These are phyloP conservation scores for Aureobasidium leucospermi DNA, from an alignment of 2,329 filamentous ascomycete species.

Conservation along the genomic window DNA sequence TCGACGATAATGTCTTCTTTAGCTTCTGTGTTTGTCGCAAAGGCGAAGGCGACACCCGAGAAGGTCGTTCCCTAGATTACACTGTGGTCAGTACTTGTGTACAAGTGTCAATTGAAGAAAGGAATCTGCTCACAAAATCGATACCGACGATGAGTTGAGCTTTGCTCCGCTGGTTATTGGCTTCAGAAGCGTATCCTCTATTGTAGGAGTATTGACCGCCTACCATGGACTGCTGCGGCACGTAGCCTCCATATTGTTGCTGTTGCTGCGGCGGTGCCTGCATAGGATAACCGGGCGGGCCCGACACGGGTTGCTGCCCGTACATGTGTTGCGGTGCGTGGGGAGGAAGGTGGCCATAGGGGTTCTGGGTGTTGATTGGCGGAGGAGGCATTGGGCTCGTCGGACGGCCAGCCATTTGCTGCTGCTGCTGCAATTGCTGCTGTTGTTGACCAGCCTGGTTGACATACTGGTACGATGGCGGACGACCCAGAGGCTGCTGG, in stretches of 20 bases:
- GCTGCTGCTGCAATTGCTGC: conserved; percentile 33
- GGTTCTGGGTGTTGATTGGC: conserved; percentile 43
- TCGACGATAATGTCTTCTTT: conserved; percentile 99
- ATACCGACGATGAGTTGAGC: conserved; percentile 97
- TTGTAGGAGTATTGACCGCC: conserved; percentile 13
- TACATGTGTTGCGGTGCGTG: conserved; percentile 33
- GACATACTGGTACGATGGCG: conserved; percentile 57
- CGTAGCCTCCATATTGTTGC: conserved; percentile 15
- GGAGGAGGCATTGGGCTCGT: conserved; percentile 36
- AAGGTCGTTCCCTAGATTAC: conserved; percentile 78
- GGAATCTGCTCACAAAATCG: conserved; percentile 68
- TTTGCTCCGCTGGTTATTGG: conserved; percentile 81
- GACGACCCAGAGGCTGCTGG: conserved; percentile 49
- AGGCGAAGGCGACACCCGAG: conserved; percentile 88
- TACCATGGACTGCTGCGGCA: conserved; percentile 15
- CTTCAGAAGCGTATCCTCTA: conserved; percentile 55
- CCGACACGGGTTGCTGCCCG: conserved; percentile 28
- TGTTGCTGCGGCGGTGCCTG: conserved; percentile 25
- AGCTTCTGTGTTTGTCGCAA: conserved; percentile 91
- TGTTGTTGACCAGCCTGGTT: conserved; percentile 31
- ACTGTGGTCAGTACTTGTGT: conserved; percentile 4
- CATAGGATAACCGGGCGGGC: conserved; percentile 31
- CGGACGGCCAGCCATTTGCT: conserved; percentile 43
- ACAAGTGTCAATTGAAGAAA: conserved; percentile 2
- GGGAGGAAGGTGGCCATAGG: conserved; percentile 32